Evolutionary conservation across 148 eudicot genomes (phyloP).

Genomic region (Rhododendron simsii): DNA sequence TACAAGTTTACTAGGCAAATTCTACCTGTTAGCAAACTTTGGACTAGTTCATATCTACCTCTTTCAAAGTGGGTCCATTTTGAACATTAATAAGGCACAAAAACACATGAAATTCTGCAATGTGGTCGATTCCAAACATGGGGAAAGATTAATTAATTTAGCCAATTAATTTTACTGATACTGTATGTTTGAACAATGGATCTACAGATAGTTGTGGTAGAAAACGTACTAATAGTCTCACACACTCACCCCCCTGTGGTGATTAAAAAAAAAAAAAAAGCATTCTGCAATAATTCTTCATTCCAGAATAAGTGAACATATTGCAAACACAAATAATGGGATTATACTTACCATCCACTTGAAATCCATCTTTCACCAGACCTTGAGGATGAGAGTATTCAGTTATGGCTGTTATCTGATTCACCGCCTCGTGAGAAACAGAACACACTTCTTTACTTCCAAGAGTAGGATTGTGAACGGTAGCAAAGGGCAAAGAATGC

Average conservation of each 20-base stretch:
- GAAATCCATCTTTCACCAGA: constrained; percentile 24
- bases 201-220: neutral
- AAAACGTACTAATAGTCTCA: neutral
- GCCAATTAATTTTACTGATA: neutral
- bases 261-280: neutral
- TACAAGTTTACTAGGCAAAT: neutral
- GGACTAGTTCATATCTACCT: neutral
- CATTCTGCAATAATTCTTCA: neutral
- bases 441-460: constrained; percentile 22
- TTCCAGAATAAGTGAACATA: constrained; percentile 5
- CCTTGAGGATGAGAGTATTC: constrained; percentile 24
- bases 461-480: constrained; percentile 23
- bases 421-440: constrained; percentile 13
- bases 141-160: neutral
- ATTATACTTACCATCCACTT: constrained; percentile 20
- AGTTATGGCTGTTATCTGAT: constrained; percentile 20
- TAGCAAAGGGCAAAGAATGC: constrained; percentile 20
- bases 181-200: neutral
- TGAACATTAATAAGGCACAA: neutral
- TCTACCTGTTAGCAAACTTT: neutral
- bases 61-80: neutral
- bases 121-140: neutral
- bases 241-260: neutral
- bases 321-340: neutral
- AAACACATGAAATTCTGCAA: neutral